Evolutionary conservation across 176 grass and related monocot genomes (phyloP).

Genomic region (Oryza glaberrima): DNA sequence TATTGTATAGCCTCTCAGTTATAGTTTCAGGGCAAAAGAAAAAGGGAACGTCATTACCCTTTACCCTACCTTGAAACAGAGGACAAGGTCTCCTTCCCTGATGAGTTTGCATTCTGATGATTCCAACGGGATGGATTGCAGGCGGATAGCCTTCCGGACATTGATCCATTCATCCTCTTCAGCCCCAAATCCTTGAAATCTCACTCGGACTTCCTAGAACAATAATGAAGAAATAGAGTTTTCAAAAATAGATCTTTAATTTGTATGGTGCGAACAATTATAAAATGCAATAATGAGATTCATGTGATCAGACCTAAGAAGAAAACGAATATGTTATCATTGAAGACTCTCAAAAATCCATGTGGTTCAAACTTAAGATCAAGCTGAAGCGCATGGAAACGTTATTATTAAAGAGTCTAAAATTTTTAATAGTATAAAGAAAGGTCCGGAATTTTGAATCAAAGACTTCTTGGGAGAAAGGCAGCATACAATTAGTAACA

Average conservation of each 20-base stretch:
- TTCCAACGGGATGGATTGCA: slow-evolving; percentile 89
- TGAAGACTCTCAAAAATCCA: neutral
- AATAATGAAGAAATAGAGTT: slow-evolving; percentile 16
- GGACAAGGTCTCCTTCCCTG: slow-evolving; percentile 75
- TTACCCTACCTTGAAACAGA: slow-evolving; percentile 81
- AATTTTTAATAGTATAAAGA: neutral
- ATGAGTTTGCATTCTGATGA: slow-evolving; percentile 70
- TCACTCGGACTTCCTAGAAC: slow-evolving; percentile 89
- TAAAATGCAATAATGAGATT: neutral
- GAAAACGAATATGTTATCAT: neutral
- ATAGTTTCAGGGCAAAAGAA: neutral
- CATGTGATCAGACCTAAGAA: neutral
- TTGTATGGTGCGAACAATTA: slow-evolving; percentile 10
- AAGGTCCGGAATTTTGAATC: neutral
- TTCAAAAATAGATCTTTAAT: slow-evolving; percentile 23
- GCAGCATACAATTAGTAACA: neutral
- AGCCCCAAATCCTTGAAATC: slow-evolving; percentile 81
- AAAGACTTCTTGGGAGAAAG: neutral
- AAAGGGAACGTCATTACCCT: neutral
- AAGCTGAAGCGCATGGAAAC: neutral
- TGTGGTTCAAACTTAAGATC: neutral
- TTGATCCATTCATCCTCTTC: slow-evolving; percentile 99
- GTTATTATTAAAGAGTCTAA: neutral
- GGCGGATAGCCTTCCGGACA: slow-evolving; percentile 72
- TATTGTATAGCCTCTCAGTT: neutral